Conservation (phyloP, 176 grass and related monocot species). For the Hordeum marinum region DNA sequence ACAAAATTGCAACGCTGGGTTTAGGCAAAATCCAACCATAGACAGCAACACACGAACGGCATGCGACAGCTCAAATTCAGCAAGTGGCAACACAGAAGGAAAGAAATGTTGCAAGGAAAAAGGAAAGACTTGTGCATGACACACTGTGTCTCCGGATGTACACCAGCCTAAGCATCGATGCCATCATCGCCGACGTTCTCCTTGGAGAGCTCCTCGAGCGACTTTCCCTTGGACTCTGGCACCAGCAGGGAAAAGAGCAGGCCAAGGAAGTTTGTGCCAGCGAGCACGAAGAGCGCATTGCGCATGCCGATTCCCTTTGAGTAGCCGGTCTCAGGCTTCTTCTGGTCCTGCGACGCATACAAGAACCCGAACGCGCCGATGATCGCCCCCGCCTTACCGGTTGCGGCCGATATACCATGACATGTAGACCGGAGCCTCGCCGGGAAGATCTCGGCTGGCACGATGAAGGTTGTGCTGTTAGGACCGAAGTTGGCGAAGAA, state of each 20-base stretch:
- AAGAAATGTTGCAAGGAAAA: neutral
- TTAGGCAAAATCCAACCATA: neutral
- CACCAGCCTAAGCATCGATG: neutral
- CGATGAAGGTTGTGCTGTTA: constrained; percentile 67
- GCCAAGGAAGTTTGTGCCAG: constrained; percentile 45
- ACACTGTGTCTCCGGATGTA: too few species aligned
- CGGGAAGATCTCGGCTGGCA: constrained; percentile 58
- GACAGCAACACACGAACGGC: neutral
- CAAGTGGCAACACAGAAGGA: neutral
- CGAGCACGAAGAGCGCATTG: constrained; percentile 67
- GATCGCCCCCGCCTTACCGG: constrained; percentile 46
- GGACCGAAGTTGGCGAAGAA: constrained; percentile 82
- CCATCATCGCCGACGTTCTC: constrained; percentile 33
- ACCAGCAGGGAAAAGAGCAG: constrained; percentile 48
- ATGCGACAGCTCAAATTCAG: neutral
- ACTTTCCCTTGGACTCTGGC: constrained; percentile 58
- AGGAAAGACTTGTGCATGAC: neutral
- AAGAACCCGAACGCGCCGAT: constrained; percentile 46
- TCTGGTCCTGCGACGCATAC: constrained; percentile 39
- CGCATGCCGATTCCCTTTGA: constrained; percentile 43
- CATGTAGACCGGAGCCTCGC: constrained; percentile 46
- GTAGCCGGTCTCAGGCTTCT: constrained; percentile 45
- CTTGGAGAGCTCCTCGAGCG: constrained; percentile 57
- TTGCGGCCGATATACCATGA: constrained; percentile 46
- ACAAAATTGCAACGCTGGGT: neutral